Base-by-base conservation (phyloP, 495 filamentous ascomycete genomes). In the Penicillium pulvis region DNA sequence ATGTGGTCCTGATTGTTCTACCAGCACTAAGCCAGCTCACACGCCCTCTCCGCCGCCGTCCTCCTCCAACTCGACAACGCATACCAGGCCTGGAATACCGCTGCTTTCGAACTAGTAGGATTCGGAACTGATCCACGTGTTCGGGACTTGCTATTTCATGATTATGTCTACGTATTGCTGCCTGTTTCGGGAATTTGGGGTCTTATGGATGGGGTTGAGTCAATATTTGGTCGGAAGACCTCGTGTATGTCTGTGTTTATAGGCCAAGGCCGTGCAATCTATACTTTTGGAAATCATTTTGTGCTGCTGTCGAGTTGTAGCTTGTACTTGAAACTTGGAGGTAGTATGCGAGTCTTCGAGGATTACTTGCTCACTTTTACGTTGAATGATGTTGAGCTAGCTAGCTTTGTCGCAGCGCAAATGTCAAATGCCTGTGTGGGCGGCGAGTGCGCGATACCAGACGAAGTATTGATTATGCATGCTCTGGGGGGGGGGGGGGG, bases 21-120 rank as follows among this genome's bases (percentile, higher is more conserved):
- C 51, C 58, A 70, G 67, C 67, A 70, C 65, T 70, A 70, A 70
- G 62, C 47, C 51, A 53, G 51, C 59, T 50, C 42, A 61, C 49
- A 59, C 44, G 45, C 57, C 66, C n/a, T 52, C 67, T 23, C 23
- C 62, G 24, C 66, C 57, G 64, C 62, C 61, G 51, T 67, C 64
- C 50, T 62, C 64, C 64, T 65, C 64, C 66, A 59, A 57, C 57
- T 57, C 60, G 19, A 60, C 59, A 31, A 63, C 59, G 4, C 64
- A 70, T 63, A 65, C 67, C 47, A 60, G 67, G 52, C 64, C 67
- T 39, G 67, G 64, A 19, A 47, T 70, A 45, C 67, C 67, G 49
- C 56, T 70, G 35, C 62, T 70, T 5, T 62, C 64, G 14, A 61
- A 65, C 42, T 70, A 70, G 61, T 20, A 41, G 43, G 31, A 16